Percentiles rank a stretch among this genome's conserved stretches.
Evolutionary conservation across 169 alveolate genomes (phyloP).

Genomic region (Eimeria necatrix): DNA sequence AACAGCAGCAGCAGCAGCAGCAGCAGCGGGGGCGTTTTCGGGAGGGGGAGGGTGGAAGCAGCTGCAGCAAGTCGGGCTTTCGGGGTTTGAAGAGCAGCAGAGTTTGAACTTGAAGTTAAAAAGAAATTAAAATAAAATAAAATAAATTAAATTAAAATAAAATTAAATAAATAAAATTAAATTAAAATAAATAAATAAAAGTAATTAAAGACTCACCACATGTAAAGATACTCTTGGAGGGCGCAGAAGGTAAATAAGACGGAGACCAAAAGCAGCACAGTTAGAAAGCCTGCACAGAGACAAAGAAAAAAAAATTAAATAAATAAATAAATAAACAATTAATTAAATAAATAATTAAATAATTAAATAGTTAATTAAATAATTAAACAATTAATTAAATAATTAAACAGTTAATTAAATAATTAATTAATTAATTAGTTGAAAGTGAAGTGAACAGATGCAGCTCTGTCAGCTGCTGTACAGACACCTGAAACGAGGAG

Average conservation of each 20-base stretch:
- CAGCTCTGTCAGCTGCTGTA: too few relatives aligned
- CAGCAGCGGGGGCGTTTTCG: too few relatives aligned
- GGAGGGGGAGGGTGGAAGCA: too few relatives aligned
- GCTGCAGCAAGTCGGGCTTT: too few relatives aligned
- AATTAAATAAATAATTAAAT: not conserved
- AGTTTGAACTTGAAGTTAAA: too few relatives aligned
- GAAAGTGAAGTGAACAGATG: too few relatives aligned
- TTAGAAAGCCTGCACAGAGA: slow-evolving; percentile 1
- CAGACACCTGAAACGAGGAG: too few relatives aligned
- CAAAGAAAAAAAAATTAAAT: not conserved
- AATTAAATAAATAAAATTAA: not conserved
- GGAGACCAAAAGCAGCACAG: not conserved
- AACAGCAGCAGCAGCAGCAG: too few relatives aligned
- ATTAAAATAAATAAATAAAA: not conserved
- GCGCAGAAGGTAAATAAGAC: slow-evolving; percentile 33
- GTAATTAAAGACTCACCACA: not conserved
- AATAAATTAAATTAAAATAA: not conserved
- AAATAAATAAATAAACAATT: not conserved
- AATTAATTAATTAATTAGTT: too few relatives aligned
- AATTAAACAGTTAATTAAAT: too few relatives aligned
- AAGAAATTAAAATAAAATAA: too few relatives aligned
- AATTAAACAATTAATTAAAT: not conserved
- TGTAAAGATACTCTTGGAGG: slow-evolving; percentile 1
- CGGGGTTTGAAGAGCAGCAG: too few relatives aligned
- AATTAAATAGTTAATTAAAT: not conserved